phyloP scores from a whole-genome alignment of 768 basidiomycete genomes.

The Boletus edulis region DNA sequence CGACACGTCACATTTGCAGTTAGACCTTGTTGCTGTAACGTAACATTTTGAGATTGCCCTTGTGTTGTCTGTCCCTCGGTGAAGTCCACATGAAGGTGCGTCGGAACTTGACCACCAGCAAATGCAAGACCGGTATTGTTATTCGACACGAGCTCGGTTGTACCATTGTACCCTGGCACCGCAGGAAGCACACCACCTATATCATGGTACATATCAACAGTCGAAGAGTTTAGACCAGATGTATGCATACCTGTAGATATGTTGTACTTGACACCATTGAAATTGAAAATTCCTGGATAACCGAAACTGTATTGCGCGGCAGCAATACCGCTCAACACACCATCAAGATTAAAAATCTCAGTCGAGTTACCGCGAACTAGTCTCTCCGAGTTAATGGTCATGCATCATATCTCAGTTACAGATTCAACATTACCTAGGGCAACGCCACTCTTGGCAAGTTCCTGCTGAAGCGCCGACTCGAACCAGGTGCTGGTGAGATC shows the following conservation, averaged over 20 bases:
- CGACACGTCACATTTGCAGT: conserved; percentile 13
- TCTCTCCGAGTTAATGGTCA: background rate
- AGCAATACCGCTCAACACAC: conserved; percentile 14
- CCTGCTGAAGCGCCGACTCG: background rate
- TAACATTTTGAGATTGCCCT: background rate
- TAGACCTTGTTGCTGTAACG: conserved; percentile 15
- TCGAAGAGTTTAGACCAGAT: background rate
- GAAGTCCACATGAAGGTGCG: background rate
- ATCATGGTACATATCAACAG: background rate
- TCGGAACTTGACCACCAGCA: conserved; percentile 3
- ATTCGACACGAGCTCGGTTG: background rate
- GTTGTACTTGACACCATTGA: conserved; percentile 20
- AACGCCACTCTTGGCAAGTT: conserved; percentile 1
- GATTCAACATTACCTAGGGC: background rate
- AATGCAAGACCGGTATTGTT: background rate
- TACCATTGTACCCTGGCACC: background rate
- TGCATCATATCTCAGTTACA: background rate
- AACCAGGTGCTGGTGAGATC: conserved; percentile 4
- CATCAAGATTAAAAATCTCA: conserved; percentile 4
- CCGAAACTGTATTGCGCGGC: conserved; percentile 9
- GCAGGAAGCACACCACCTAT: conserved; percentile 12
- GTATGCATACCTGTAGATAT: conserved; percentile 10
- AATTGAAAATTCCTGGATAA: conserved; percentile 7
- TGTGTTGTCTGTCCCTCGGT: background rate
- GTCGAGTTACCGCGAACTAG: conserved; percentile 14